Evolutionary conservation across 768 basidiomycete genomes (phyloP).

Genomic region (Tylopilus cervinicoccineus): DNA sequence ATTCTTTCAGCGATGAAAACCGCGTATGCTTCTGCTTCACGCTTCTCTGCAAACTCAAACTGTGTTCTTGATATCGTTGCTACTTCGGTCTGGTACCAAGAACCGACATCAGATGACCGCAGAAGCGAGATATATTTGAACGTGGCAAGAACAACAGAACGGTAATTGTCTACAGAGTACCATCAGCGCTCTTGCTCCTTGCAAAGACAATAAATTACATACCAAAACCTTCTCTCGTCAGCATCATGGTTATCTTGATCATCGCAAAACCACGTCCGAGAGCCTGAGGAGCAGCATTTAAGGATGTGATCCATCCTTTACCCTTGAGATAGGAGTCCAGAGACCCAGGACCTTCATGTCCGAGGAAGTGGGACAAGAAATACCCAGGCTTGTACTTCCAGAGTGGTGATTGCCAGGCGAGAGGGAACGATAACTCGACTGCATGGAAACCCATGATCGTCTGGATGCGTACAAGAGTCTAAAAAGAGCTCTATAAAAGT

Average conservation of each 20-base stretch:
- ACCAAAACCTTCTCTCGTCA: conserved; percentile 89
- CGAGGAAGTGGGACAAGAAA: conserved; percentile 78
- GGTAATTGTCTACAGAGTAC: conserved; percentile 54
- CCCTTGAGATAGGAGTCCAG: conserved; percentile 86
- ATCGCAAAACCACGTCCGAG: conserved; percentile 83
- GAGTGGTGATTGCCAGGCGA: conserved; percentile 66
- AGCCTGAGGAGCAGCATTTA: conserved; percentile 66
- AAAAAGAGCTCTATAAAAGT: conserved; percentile 14
- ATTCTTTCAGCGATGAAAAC: conserved; percentile 71
- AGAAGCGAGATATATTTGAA: conserved; percentile 80
- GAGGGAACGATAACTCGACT: conserved; percentile 76
- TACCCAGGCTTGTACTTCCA: conserved; percentile 77
- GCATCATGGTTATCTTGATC: conserved; percentile 77
- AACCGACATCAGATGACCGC: conserved; percentile 53
- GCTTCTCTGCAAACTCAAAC: conserved; percentile 88
- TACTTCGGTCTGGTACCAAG: conserved; percentile 75
- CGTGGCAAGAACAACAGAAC: conserved; percentile 58
- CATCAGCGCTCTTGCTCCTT: conserved; percentile 3
- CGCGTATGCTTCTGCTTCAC: conserved; percentile 75
- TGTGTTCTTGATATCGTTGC: conserved; percentile 64
- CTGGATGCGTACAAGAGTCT: conserved; percentile 82
- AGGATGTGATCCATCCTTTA: conserved; percentile 78
- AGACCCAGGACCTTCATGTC: conserved; percentile 92
- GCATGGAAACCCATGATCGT: conserved; percentile 86
- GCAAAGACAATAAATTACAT: conserved; percentile 25